A percentile compares a stretch with the other conserved stretches of the same genome.
Conservation (phyloP, 2,329 filamentous ascomycete species). For the Diatrype stigma region DNA sequence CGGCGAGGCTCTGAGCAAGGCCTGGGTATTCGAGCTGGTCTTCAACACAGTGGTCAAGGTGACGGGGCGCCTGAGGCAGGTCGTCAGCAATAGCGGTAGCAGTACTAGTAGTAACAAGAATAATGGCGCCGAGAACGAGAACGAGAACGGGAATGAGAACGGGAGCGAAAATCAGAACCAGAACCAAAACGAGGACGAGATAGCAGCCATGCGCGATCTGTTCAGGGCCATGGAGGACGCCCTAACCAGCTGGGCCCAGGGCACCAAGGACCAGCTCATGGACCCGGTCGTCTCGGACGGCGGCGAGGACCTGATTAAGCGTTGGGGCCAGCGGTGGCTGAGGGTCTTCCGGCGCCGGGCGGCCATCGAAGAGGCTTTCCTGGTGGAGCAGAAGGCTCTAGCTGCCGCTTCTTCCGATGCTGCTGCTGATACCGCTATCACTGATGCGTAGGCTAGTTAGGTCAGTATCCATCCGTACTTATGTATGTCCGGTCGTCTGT, state of each 20-base stretch:
- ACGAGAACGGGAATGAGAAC: constrained; percentile 47
- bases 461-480: neutral
- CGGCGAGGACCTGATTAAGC: constrained; percentile 63
- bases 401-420: neutral
- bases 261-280: constrained; percentile 70
- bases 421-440: neutral
- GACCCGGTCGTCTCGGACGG: constrained; percentile 50
- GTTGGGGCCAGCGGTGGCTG: constrained; percentile 84
- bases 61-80: constrained; percentile 77
- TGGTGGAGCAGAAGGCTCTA: constrained; percentile 17
- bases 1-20: constrained; percentile 64
- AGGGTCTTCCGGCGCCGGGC: constrained; percentile 77
- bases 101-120: neutral
- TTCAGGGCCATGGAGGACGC: constrained; percentile 79
- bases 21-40: constrained; percentile 86
- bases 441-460: neutral
- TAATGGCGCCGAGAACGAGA: constrained; percentile 45
- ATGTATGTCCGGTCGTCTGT: too few relatives aligned
- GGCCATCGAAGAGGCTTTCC: constrained; percentile 73
- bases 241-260: constrained; percentile 66
- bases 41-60: constrained; percentile 87
- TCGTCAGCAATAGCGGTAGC: constrained; percentile 42
- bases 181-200: constrained; percentile 48
- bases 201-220: constrained; percentile 70
- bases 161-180: constrained; percentile 35